Conservation (phyloP, 345 rosid genomes). For the Corchorus capsularis region DNA sequence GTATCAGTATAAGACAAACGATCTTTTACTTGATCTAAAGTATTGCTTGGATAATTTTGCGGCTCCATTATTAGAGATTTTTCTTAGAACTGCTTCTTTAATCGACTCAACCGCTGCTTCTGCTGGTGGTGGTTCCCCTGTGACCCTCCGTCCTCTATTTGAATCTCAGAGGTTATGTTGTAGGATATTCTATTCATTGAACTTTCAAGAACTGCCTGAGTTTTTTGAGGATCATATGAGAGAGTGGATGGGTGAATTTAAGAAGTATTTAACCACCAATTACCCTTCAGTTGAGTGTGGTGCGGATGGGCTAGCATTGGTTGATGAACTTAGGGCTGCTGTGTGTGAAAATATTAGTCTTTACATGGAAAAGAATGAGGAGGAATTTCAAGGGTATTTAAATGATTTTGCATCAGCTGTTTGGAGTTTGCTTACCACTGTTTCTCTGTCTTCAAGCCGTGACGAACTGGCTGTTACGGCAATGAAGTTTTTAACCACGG, state of each 20-base stretch:
- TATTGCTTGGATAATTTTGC: slow-evolving; percentile 77
- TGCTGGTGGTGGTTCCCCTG: slow-evolving; percentile 46
- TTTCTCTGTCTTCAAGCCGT: slow-evolving; percentile 67
- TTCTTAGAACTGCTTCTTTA: slow-evolving; percentile 59
- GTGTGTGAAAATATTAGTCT: slow-evolving; percentile 94
- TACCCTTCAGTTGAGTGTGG: slow-evolving; percentile 65
- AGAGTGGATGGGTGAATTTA: slow-evolving; percentile 92
- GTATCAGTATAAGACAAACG: slow-evolving; percentile 78
- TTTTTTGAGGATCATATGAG: slow-evolving; percentile 95
- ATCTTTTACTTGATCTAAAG: slow-evolving; percentile 75
- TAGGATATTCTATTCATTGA: slow-evolving; percentile 81
- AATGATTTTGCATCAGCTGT: slow-evolving; percentile 77
- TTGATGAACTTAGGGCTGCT: slow-evolving; percentile 80
- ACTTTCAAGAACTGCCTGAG: slow-evolving; percentile 91
- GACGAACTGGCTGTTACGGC: slow-evolving; percentile 87
- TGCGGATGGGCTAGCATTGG: slow-evolving; percentile 52
- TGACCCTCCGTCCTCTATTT: slow-evolving; percentile 53
- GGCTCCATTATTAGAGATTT: slow-evolving; percentile 67
- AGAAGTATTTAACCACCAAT: slow-evolving; percentile 59
- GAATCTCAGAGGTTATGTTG: slow-evolving; percentile 91
- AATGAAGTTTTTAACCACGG: slow-evolving; percentile 91
- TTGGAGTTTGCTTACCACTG: slow-evolving; percentile 84
- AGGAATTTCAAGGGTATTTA: slow-evolving; percentile 75
- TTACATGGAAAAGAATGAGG: slow-evolving; percentile 95
- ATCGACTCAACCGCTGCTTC: slow-evolving; percentile 59